Conservation (phyloP, 768 basidiomycete genomes). For the Boletus reticuloceps region DNA sequence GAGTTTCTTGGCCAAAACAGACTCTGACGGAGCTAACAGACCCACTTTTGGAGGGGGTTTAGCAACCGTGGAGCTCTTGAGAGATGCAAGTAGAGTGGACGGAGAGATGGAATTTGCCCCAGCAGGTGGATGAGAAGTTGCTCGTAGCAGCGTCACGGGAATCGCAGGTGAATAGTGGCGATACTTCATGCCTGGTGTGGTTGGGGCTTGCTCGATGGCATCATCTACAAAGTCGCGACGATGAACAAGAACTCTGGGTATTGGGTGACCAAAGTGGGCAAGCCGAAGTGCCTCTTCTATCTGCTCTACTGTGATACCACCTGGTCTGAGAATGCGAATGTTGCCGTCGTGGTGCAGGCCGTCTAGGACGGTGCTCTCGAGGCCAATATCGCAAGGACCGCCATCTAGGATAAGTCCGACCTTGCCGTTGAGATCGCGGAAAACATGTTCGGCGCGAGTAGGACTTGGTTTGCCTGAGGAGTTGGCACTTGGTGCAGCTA, state of each 20-base stretch:
- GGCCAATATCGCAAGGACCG: slow-evolving; percentile 83
- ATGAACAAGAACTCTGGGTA: slow-evolving; percentile 74
- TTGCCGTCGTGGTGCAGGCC: slow-evolving; percentile 73
- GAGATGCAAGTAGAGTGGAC: slow-evolving; percentile 41
- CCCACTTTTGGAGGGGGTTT: slow-evolving; percentile 49
- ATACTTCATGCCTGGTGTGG: slow-evolving; percentile 99
- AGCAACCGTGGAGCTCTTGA: slow-evolving; percentile 28
- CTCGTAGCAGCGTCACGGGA: slow-evolving; percentile 74
- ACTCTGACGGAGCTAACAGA: slow-evolving; percentile 63
- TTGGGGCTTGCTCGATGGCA: slow-evolving; percentile 72
- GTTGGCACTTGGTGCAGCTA: slow-evolving; percentile 96
- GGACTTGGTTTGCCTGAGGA: slow-evolving; percentile 93
- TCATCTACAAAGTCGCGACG: slow-evolving; percentile 73
- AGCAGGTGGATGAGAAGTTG: slow-evolving; percentile 41
- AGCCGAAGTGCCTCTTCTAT: slow-evolving; percentile 59
- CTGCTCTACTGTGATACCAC: slow-evolving; percentile 89
- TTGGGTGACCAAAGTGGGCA: slow-evolving; percentile 33
- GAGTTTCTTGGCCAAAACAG: slow-evolving; percentile 34
- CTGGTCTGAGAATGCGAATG: slow-evolving; percentile 83
- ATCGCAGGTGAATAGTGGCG: slow-evolving; percentile 92
- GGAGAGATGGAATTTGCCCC: slow-evolving; percentile 31
- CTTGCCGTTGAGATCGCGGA: slow-evolving; percentile 72
- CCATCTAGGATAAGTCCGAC: slow-evolving; percentile 84
- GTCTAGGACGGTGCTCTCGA: slow-evolving; percentile 96
- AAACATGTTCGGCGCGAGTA: slow-evolving; percentile 83